A percentile compares a stretch with the other conserved stretches of the same genome.
Conservation (phyloP, 129 eudicot genomes). For the Artemisia annua region DNA sequence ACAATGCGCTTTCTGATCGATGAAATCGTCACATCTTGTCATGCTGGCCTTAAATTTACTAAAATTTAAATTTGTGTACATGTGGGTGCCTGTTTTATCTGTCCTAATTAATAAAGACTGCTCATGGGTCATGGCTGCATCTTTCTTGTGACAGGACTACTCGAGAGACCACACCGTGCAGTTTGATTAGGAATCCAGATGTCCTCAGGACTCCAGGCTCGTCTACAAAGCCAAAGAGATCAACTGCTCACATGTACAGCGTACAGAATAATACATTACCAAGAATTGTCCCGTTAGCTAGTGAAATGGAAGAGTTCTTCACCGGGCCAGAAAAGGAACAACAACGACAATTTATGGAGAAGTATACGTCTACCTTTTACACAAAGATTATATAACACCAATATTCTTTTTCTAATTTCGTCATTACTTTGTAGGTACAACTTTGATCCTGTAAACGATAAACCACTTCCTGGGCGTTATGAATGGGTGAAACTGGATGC, state of each 20-base stretch:
- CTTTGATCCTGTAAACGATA: conserved; percentile 59
- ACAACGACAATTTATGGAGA: conserved; percentile 45
- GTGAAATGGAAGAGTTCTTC: conserved; percentile 60
- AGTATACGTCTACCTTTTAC: conserved; percentile 33
- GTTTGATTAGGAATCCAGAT: conserved; percentile 50
- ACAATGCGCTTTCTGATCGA: conserved; percentile 8
- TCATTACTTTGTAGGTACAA: conserved; percentile 49
- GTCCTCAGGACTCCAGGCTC: conserved; percentile 48
- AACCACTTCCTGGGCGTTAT: conserved; percentile 57
- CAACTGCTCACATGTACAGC: conserved; percentile 20
- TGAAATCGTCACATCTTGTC: not conserved
- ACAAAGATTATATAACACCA: not conserved
- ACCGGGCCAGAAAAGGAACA: conserved; percentile 49
- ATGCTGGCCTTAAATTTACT: conserved; percentile 1
- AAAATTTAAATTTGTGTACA: not conserved
- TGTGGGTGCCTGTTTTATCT: not conserved
- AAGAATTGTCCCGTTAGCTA: conserved; percentile 43
- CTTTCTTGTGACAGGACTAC: conserved; percentile 34
- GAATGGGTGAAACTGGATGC: conserved; percentile 56
- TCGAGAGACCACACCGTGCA: conserved; percentile 67
- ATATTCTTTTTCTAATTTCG: not conserved
- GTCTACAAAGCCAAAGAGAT: conserved; percentile 42
- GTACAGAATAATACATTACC: conserved; percentile 24
- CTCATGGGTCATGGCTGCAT: not conserved
- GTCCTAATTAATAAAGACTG: conserved; percentile 10